Percentiles rank a stretch among this genome's conserved stretches.
phyloP scores from a whole-genome alignment of 2,329 filamentous ascomycete species.

The Epichloe hybrida region DNA sequence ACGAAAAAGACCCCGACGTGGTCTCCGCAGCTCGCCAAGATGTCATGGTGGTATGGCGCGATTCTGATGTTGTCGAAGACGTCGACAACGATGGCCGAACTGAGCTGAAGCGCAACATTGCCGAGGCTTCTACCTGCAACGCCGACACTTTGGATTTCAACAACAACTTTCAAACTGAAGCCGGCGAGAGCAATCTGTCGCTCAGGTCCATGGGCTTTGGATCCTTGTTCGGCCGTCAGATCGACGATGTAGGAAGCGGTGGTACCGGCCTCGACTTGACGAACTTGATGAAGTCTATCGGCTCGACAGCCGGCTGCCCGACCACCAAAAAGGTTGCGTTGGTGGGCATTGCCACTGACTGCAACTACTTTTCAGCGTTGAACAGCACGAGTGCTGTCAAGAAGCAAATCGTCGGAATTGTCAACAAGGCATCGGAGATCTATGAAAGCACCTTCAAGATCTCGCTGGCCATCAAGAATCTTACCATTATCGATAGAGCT shows the following conservation, averaged over 20 bases:
- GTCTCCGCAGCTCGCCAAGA: constrained; percentile 43
- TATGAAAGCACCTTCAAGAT: constrained; percentile 94
- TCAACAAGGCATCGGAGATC: constrained; percentile 75
- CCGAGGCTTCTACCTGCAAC: constrained; percentile 43
- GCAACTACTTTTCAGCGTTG: constrained; percentile 68
- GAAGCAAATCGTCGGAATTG: constrained; percentile 64
- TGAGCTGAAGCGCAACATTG: constrained; percentile 50
- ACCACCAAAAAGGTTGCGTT: constrained; percentile 82
- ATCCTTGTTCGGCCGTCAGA: constrained; percentile 61
- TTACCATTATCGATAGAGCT: constrained; percentile 61
- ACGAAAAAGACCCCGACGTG: constrained; percentile 56
- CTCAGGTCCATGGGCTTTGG: constrained; percentile 49
- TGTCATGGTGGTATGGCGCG: constrained; percentile 81
- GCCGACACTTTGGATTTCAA: constrained; percentile 76
- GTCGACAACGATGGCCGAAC: constrained; percentile 25
- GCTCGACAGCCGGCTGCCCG: constrained; percentile 72
- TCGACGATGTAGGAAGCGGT: constrained; percentile 55
- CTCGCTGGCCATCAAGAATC: constrained; percentile 74
- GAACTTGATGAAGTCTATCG: constrained; percentile 62
- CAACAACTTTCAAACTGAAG: constrained; percentile 53
- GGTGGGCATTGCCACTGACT: constrained; percentile 86
- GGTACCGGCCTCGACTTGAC: constrained; percentile 58
- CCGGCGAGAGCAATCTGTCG: constrained; percentile 30
- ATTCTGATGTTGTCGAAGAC: constrained; percentile 60
- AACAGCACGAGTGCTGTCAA: constrained; percentile 46